A percentile compares a stretch with the other conserved stretches of the same genome.
These are phyloP conservation scores for Trichoderma citrinoviride DNA, from an alignment of 2,329 filamentous ascomycete species.

Conservation along the genomic window DNA sequence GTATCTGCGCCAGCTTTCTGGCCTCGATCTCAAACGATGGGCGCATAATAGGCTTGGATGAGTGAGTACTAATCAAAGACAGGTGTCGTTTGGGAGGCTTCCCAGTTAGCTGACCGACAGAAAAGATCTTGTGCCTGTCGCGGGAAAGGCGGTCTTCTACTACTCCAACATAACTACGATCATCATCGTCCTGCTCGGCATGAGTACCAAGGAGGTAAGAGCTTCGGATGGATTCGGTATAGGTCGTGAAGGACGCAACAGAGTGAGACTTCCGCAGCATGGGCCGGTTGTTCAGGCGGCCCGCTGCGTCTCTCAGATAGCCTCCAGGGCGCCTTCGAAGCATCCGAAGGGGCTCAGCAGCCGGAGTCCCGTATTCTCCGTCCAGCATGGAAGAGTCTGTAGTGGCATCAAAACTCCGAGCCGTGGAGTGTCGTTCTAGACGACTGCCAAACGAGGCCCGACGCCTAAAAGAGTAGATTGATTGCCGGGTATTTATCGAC, in stretches of 20 bases:
- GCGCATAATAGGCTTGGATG: slow-evolving; percentile 61
- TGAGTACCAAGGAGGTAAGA: slow-evolving; percentile 51
- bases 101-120: slow-evolving; percentile 57
- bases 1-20: slow-evolving; percentile 80
- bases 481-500: slow-evolving; percentile 50
- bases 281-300: slow-evolving; percentile 34
- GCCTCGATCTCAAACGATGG: slow-evolving; percentile 87
- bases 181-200: slow-evolving; percentile 21
- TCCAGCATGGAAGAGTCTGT: slow-evolving; percentile 54
- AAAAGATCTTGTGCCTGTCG: slow-evolving; percentile 42
- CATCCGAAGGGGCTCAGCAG: slow-evolving; percentile 57
- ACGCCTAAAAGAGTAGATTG: slow-evolving; percentile 51
- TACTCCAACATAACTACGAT: background rate
- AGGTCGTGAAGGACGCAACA: slow-evolving; percentile 58
- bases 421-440: slow-evolving; percentile 47
- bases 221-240: slow-evolving; percentile 58
- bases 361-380: slow-evolving; percentile 37
- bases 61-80: slow-evolving; percentile 60
- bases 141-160: background rate
- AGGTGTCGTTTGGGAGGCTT: slow-evolving; percentile 45
- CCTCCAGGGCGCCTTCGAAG: slow-evolving; percentile 73
- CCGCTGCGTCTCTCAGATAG: slow-evolving; percentile 65
- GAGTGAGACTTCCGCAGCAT: slow-evolving; percentile 54
- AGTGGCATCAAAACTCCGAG: slow-evolving; percentile 61
- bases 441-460: slow-evolving; percentile 61